phyloP scores from a whole-genome alignment of 208 protist genomes.

The Leptomonas pyrrhocoris region DNA sequence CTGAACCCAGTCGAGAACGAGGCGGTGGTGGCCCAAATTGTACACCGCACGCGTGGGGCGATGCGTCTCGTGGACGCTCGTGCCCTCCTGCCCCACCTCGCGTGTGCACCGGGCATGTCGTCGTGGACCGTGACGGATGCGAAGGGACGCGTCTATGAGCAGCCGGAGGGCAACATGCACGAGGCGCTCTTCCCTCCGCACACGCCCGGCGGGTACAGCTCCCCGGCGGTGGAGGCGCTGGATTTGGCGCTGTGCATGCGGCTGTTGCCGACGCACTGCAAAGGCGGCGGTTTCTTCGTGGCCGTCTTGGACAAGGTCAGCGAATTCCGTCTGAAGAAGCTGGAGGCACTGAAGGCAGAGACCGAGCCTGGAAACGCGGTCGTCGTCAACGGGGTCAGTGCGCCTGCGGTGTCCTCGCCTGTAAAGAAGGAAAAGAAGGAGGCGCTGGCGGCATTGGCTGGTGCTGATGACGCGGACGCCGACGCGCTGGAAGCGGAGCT shows the following conservation, averaged over 20 bases:
- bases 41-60: conserved; percentile 77
- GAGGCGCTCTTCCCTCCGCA: conserved; percentile 75
- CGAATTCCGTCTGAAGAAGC: conserved; percentile 56
- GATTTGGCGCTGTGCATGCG: conserved; percentile 93
- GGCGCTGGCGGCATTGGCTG: not conserved
- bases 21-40: conserved; percentile 92
- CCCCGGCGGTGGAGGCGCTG: conserved; percentile 48
- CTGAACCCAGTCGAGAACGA: conserved; percentile 97
- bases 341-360: conserved; percentile 24
- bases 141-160: conserved; percentile 52
- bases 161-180: conserved; percentile 61
- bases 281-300: conserved; percentile 98
- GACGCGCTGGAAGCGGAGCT: conserved; percentile 9
- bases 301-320: conserved; percentile 92
- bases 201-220: conserved; percentile 72
- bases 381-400: not conserved
- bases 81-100: conserved; percentile 73
- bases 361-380: not conserved
- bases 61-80: conserved; percentile 91
- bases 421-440: conserved; percentile 30
- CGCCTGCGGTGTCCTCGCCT: not conserved
- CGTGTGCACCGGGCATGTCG: conserved; percentile 71
- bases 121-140: conserved; percentile 86
- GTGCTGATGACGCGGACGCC: conserved; percentile 6
- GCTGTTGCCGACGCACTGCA: conserved; percentile 93